Evolutionary conservation across 2,329 filamentous ascomycete genomes (phyloP).

Genomic region (Gnomoniopsis smithogilvyi): DNA sequence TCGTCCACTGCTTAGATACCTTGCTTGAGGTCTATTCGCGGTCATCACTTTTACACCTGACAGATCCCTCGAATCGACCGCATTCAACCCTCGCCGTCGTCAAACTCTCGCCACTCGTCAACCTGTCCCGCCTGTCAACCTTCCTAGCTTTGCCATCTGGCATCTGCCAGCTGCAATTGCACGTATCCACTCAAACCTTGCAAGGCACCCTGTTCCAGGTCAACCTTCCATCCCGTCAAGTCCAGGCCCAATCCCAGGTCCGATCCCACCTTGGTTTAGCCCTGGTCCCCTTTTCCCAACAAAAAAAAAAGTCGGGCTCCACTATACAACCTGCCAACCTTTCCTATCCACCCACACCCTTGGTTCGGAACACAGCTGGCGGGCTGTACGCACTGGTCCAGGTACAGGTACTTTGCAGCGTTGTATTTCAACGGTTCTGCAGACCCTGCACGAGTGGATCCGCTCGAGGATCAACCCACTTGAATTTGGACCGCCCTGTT

Average conservation of each 20-base stretch:
- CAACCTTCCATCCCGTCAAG: neutral
- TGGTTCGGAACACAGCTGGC: neutral
- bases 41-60: neutral
- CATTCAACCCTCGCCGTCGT: neutral
- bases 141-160: neutral
- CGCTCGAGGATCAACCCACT: slow-evolving; percentile 16
- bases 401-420: slow-evolving; percentile 10
- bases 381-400: neutral
- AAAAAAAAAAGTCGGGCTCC: slow-evolving; percentile 6
- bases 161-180: neutral
- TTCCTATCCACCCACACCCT: neutral
- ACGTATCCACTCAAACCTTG: neutral
- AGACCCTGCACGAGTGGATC: slow-evolving; percentile 7
- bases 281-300: slow-evolving; percentile 6
- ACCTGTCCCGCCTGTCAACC: neutral
- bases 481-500: slow-evolving; percentile 14
- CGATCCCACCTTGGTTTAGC: neutral
- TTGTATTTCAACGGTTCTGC: slow-evolving; percentile 14
- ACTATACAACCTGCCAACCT: neutral
- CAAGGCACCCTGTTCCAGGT: neutral
- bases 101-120: neutral
- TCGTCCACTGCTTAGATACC: neutral
- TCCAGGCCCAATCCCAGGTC: neutral
- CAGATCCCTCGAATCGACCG: neutral
- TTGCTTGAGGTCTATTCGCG: neutral